Base-by-base conservation (phyloP, 768 basidiomycete species). In the Sistotremastrum suecicum region DNA sequence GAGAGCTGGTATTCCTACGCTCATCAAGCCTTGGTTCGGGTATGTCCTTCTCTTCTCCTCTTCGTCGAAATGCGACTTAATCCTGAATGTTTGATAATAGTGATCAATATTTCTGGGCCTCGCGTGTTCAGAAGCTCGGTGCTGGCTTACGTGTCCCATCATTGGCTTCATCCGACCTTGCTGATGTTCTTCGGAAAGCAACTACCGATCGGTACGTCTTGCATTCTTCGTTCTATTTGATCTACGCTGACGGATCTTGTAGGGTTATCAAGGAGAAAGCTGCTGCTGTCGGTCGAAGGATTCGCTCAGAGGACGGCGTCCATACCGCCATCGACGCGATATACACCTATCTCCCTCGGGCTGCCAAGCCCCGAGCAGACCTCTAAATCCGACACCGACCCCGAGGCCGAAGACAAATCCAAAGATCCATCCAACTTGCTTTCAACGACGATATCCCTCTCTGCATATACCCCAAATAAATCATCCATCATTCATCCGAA, bases 11-110 rank as follows among this genome's bases (percentile, higher is more conserved):
- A 66, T 79, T 33, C 79, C 80, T 2, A 83, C 80, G 1, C 51
- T 80, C 48, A 80, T 83, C 55, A 75, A 75, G 51, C 78, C 80
- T 1, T 83, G 75, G 74, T 83, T 81, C 53, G 80, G 78, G 46
- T 65, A 44, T 50, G 62, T 51, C 11, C 12, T 32, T 4, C 1
- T 31, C 34, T 29, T 34, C 31, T 30, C 5, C 20, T 38, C 35
- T 1, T 9, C 3, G 33, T 36, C 8, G n/a, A 20, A 20, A 20
- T 20, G 20, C 2, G 20, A 20, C 20, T 20, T 20, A 20, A 2
- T 1, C 20, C 44, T n/a, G n/a, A n/a, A n/a, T n/a, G n/a, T 29
- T 39, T 10, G 7, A 33, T 7, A 41, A 37, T 48, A 61, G 64
- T 10, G 77, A 78, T 52, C 77, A 79, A 51, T 77, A 65, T 54